These are phyloP conservation scores for Cyberlindnera lachancei DNA, from an alignment of 805 yeast species.

Conservation along the genomic window DNA sequence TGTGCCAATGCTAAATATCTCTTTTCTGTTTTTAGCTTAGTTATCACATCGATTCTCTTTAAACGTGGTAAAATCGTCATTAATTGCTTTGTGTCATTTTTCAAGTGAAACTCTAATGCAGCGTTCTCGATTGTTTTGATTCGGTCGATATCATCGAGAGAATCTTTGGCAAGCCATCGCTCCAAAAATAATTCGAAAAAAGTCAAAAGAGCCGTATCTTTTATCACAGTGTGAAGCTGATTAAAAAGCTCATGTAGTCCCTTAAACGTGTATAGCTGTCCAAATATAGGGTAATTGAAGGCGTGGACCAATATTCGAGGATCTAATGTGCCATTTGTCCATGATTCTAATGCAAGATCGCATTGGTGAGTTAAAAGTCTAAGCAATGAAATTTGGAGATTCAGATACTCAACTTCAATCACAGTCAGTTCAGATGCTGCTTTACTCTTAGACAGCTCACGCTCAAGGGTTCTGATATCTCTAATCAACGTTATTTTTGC, in stretches of 20 bases:
- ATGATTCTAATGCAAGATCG: constrained; percentile 19
- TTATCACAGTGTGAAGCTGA: constrained; percentile 7
- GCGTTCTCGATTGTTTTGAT: constrained; percentile 14
- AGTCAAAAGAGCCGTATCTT: constrained; percentile 13
- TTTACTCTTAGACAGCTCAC: constrained; percentile 23
- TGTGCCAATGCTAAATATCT: constrained; percentile 11
- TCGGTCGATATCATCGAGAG: constrained; percentile 7
- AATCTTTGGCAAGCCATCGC: constrained; percentile 17
- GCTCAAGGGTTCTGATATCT: constrained; percentile 10
- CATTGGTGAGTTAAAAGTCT: constrained; percentile 18
- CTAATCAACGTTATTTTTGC: constrained; percentile 7
- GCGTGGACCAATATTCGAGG: constrained; percentile 17
- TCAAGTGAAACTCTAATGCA: constrained; percentile 7
- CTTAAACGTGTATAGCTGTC: constrained; percentile 16
- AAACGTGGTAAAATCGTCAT: constrained; percentile 2
- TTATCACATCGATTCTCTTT: constrained; percentile 2
- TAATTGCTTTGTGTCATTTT: constrained; percentile 8
- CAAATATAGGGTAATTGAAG: constrained; percentile 11
- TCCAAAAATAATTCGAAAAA: constrained; percentile 17
- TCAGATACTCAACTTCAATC: constrained; percentile 31
- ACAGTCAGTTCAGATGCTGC: constrained; percentile 29
- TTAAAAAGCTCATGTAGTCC: constrained; percentile 13
- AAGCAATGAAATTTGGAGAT: constrained; percentile 26
- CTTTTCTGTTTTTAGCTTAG: constrained; percentile 6
- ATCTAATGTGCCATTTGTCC: constrained; percentile 27